Base-by-base conservation (phyloP, 768 basidiomycete species). In the Phlebiopsis gigantea region DNA sequence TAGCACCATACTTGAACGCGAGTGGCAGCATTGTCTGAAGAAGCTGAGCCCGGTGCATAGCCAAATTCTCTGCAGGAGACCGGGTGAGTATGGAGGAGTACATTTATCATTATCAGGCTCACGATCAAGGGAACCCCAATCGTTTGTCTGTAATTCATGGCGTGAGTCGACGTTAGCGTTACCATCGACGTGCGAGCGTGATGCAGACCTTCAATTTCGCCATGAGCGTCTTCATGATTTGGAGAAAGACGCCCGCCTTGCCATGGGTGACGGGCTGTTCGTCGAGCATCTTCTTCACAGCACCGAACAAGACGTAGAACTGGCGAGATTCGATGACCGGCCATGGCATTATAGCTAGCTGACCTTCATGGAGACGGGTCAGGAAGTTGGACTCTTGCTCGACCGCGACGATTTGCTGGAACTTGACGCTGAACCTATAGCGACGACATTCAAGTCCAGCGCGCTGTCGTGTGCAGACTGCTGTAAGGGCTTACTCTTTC, bases 51-150 rank as follows among this genome's bases (percentile, higher is more conserved):
- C 69, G 55, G 49, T 67, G 67, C 10, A 61, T 54, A 5, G 64
- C 66, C n/a, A 70, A 62, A 41, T 64, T 69, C 51, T 69, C 69
- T 69, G 17, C 15, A 56, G 41, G 34, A 52, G 17, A 39, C 17
- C 8, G 41, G 17, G 28, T 12, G 8, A n/a, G n/a, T n/a, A n/a
- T n/a, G n/a, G n/a, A n/a, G n/a, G n/a, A n/a, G n/a, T n/a, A n/a
- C n/a, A n/a, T n/a, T n/a, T n/a, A n/a, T n/a, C n/a, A n/a, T n/a
- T n/a, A 56, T 50, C 24, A 5, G 7, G 66, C 82, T 48, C 61
- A 85, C 84, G 82, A 46, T 83, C 83, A 49, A 85, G 70, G 0
- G 83, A 73, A 15, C 81, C 80, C 84, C 84, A 85, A 58, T 85
- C 84, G 31, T 83, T 83, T 1, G 79, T 76, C 83, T 84, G 55